Evolutionary conservation across 768 basidiomycete genomes (phyloP).

Genomic region (Leccinum subgranulosum): DNA sequence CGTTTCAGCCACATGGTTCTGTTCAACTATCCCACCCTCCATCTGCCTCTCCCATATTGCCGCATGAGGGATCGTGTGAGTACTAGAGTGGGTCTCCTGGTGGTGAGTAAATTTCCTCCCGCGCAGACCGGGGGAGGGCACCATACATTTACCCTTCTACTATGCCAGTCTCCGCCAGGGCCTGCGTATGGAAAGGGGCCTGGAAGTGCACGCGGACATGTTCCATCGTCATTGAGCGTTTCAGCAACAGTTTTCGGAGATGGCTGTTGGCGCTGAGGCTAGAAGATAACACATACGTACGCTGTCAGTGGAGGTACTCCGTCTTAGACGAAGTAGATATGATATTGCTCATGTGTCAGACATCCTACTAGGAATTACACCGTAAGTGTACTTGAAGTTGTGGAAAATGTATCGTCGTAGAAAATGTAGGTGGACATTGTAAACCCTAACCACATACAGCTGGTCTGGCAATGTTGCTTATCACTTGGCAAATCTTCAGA

Average conservation of each 20-base stretch:
- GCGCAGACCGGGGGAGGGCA: conserved; percentile 4
- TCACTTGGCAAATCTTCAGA: too few relatives aligned
- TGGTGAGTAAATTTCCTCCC: neutral
- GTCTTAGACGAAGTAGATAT: conserved; percentile 1
- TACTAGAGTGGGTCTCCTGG: conserved; percentile 15
- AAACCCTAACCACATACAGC: too few relatives aligned
- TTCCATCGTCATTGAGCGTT: conserved; percentile 8
- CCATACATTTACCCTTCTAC: conserved; percentile 17
- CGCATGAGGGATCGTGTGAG: conserved; percentile 18
- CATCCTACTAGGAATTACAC: neutral
- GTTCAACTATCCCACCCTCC: conserved; percentile 14
- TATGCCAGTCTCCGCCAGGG: conserved; percentile 11
- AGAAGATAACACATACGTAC: conserved; percentile 20
- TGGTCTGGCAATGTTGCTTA: too few relatives aligned
- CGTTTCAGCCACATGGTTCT: conserved; percentile 11
- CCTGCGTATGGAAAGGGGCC: conserved; percentile 18
- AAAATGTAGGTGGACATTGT: too few relatives aligned
- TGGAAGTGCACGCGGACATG: conserved; percentile 23
- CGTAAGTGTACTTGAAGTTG: neutral
- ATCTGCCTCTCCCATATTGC: conserved; percentile 1
- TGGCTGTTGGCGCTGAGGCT: conserved; percentile 22
- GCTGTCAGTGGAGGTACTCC: conserved; percentile 17
- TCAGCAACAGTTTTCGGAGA: conserved; percentile 31
- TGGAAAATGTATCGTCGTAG: too few relatives aligned
- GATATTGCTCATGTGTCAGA: neutral